phyloP scores from a whole-genome alignment of 371 early-diverging fungal genomes.

The Zychaea mexicana region DNA sequence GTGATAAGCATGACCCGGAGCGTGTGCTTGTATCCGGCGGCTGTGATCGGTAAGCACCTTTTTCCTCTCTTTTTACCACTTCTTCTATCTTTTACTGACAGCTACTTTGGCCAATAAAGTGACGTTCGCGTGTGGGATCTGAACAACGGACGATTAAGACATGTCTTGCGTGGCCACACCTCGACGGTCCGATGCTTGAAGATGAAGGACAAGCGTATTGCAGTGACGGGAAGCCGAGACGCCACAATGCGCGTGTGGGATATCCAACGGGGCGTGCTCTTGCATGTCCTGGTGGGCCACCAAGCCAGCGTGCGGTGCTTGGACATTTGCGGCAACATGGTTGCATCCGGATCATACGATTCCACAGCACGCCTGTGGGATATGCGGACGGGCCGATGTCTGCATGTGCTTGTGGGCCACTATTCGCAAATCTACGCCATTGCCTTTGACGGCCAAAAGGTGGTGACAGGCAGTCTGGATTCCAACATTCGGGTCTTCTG shows the following conservation, averaged over 20 bases:
- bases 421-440: conserved; percentile 69
- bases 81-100: conserved; percentile 2
- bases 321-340: conserved; percentile 72
- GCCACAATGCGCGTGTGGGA: conserved; percentile 84
- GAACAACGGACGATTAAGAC: conserved; percentile 71
- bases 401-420: conserved; percentile 73
- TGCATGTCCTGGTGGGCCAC: conserved; percentile 72
- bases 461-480: conserved; percentile 80
- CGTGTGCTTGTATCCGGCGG: conserved; percentile 78
- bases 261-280: conserved; percentile 66
- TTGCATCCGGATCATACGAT: conserved; percentile 93
- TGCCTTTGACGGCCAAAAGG: conserved; percentile 67
- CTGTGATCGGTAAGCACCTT: conserved; percentile 71
- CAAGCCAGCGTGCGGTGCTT: conserved; percentile 84
- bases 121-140: conserved; percentile 92
- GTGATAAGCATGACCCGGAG: conserved; percentile 60
- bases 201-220: conserved; percentile 64
- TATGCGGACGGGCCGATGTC: conserved; percentile 67
- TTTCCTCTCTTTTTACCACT: conserved; percentile 45
- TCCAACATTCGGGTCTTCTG: conserved; percentile 77
- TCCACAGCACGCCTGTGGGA: conserved; percentile 89
- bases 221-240: conserved; percentile 92
- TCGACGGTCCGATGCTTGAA: conserved; percentile 92
- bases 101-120: too few relatives aligned
- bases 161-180: conserved; percentile 86